Evolutionary conservation across 805 yeast species (phyloP), one percentile per base, ranked within the genome.

Genomic region (Ascoidea rubescens): DNA sequence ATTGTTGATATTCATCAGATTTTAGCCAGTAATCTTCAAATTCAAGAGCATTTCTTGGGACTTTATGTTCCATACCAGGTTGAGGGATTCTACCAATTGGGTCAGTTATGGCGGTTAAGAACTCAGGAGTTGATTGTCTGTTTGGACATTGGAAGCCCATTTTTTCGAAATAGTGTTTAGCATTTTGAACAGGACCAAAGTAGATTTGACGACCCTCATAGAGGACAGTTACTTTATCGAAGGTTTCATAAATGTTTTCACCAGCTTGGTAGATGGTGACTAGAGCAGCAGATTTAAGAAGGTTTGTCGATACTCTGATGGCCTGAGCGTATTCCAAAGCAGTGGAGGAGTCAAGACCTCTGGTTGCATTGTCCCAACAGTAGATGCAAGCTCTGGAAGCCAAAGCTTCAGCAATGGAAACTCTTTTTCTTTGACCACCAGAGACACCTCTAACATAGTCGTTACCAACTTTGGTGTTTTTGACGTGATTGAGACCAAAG

Each of bases 371-470:
- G 67, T 84, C 87, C 77, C 84, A 80, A 63, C 82, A 77, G 57
- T 73, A 77, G 31, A 80, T 64, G 21, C 76, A 65, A 30, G 84
- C 82, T 44, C 79, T 74, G 32, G 78, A 71, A 17, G 80, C 75
- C 32, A 81, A 66, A 1, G 82, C 82, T 64, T 83, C 90, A 10
- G 85, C 84, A 56, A 83, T 78, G 5, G 87, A 79, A 5, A 83
- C 87, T 67, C 89, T 76, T 66, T 82, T 82, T 57, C 88, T 72
- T 67, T 83, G 88, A 71, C 88, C 88, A 60, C 89, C 87, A 50
- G 87, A 79, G 42, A 80, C 82, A 66, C 84, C 82, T 61, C 83
- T 80, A 60, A 74, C 72, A 64, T 81, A 81, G 50, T 77, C 81
- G 51, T 71, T 74, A 48, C 69, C 43, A 37, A 37, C 43, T 37